A percentile compares a stretch with the other conserved stretches of the same genome.
Conservation (phyloP, 2,329 filamentous ascomycete species). For the Fusarium chaquense region DNA sequence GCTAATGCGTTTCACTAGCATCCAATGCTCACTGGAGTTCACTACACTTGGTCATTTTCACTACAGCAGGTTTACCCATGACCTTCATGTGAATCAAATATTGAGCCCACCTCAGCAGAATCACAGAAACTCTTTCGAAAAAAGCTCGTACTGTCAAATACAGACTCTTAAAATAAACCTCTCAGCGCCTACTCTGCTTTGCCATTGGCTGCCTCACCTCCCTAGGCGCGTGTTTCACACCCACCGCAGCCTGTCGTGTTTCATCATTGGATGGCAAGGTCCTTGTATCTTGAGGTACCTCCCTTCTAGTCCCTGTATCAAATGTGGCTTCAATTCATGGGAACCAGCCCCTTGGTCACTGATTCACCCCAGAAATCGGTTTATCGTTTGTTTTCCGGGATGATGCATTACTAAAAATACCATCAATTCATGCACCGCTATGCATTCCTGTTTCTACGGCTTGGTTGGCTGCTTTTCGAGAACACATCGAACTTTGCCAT, state of each 20-base stretch:
- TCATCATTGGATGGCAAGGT: conserved; percentile 45
- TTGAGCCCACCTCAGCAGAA: background rate
- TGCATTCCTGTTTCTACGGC: conserved; percentile 8
- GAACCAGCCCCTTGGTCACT: conserved; percentile 28
- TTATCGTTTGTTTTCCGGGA: conserved; percentile 16
- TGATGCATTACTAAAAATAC: conserved; percentile 39
- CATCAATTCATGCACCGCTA: conserved; percentile 3
- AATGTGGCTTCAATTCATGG: conserved; percentile 26
- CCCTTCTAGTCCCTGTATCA: conserved; percentile 45
- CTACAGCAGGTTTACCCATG: conserved; percentile 3
- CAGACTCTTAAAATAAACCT: conserved; percentile 29
- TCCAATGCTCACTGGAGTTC: conserved; percentile 3
- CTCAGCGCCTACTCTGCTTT: conserved; percentile 48
- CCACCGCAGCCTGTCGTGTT: conserved; percentile 40
- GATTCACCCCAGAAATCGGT: conserved; percentile 11
- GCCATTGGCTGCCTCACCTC: conserved; percentile 45
- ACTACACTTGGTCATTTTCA: background rate
- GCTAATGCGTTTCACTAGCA: conserved; percentile 20
- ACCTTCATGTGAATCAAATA: conserved; percentile 5
- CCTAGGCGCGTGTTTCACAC: conserved; percentile 47
- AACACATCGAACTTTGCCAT: background rate
- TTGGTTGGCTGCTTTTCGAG: background rate
- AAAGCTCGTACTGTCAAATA: background rate
- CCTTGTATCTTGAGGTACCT: conserved; percentile 25
- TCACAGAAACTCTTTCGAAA: background rate